These are phyloP conservation scores for Lasiosphaeria hispida DNA, from an alignment of 495 filamentous ascomycete species.

Conservation along the genomic window DNA sequence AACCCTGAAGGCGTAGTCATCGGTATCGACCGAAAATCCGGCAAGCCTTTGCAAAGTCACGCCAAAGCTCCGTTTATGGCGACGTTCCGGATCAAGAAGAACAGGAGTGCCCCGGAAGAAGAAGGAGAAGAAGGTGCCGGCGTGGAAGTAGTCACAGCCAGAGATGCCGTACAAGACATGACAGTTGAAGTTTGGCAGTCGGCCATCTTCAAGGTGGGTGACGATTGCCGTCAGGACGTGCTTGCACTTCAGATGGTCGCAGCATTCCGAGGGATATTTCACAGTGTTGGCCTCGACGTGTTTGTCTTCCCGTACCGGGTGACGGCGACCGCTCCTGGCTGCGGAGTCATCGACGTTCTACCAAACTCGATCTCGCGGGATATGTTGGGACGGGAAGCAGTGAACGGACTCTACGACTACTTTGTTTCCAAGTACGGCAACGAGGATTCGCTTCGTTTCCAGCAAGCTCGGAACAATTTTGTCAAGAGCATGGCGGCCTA, in stretches of 20 bases:
- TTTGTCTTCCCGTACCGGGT: constrained; percentile 97
- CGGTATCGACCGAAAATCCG: constrained; percentile 95
- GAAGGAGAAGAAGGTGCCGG: constrained; percentile 48
- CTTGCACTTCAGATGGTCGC: constrained; percentile 97
- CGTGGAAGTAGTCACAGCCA: constrained; percentile 34
- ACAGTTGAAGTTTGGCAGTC: constrained; percentile 96
- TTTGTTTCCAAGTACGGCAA: constrained; percentile 96
- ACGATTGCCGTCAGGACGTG: constrained; percentile 97
- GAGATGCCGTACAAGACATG: constrained; percentile 34
- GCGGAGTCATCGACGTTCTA: constrained; percentile 95
- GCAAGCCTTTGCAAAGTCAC: constrained; percentile 94
- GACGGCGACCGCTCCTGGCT: constrained; percentile 96
- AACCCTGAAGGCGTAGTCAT: constrained; percentile 97
- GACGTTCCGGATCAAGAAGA: constrained; percentile 92
- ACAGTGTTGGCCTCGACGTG: constrained; percentile 88
- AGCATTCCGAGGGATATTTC: constrained; percentile 94
- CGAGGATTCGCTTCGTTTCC: constrained; percentile 89
- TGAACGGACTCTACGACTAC: constrained; percentile 97
- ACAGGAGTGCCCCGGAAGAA: constrained; percentile 49
- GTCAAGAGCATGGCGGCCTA: constrained; percentile 99
- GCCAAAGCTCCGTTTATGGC: constrained; percentile 99
- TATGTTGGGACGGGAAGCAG: constrained; percentile 96
- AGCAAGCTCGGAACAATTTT: constrained; percentile 94
- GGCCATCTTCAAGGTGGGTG: constrained; percentile 99
- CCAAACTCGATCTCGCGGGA: constrained; percentile 97